Evolutionary conservation across 805 yeast genomes (phyloP), one percentile per base, ranked within the genome.

Genomic region (Debaryomyces hansenii): DNA sequence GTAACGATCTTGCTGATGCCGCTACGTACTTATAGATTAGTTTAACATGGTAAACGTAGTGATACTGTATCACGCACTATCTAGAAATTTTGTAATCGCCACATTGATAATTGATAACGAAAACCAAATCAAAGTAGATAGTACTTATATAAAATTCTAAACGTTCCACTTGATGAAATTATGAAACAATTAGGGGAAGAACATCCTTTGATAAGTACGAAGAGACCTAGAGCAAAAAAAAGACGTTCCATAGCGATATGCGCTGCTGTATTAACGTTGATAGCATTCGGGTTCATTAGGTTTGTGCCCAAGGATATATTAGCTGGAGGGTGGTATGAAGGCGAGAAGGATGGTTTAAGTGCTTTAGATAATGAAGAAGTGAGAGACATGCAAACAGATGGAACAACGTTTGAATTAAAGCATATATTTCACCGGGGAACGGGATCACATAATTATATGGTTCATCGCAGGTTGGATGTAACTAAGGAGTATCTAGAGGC

Each of bases 391-490:
- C 27, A 24, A 7, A 24, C 10, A 11, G 34, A 31, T 31, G 34
- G 34, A 31, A 14, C 34, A 8, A 11, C 20, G n/a, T 57, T 70
- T 54, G 62, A 56, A 41, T 53, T 84, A 21, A 81, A 72, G 53
- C 89, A 84, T 56, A 74, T 84, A 4, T 81, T 69, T 55, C 89
- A 84, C 56, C 85, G 81, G 55, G 82, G 81, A 42, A 72, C 84
- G 0, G 80, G 79, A 8, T 47, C 60, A 20, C 45, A 56, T n/a
- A 52, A 71, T 44, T 66, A 71, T 40, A 65, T 62, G 20, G 51
- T 63, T 0, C 85, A 79, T 54, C 65, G 75, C 18, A 62, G 85
- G 42, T 58, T 83, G 40, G 85, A 82, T 52, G 63, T 80, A 9
- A 78, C 83, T 0, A 66, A 67, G 0, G 64, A 61, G 37, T 75